Evolutionary conservation across 2,329 filamentous ascomycete species (phyloP).

Genomic region (Fusarium torulosum): DNA sequence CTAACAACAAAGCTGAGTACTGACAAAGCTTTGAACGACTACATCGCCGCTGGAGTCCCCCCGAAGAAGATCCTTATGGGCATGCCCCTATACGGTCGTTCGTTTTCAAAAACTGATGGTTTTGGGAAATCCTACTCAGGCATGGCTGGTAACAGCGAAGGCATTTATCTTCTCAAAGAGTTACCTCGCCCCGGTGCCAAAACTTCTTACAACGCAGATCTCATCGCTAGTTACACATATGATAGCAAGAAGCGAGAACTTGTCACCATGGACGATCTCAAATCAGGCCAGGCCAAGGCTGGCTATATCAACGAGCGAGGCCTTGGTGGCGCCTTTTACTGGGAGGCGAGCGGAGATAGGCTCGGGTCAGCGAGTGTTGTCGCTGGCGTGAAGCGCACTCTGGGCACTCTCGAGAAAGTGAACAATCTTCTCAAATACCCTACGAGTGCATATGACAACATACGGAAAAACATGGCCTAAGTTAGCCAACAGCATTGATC

Average conservation of each 20-base stretch:
- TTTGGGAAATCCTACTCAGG: slow-evolving; percentile 73
- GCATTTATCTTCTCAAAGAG: slow-evolving; percentile 79
- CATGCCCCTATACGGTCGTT: slow-evolving; percentile 83
- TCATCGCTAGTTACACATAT: slow-evolving; percentile 79
- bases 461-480: slow-evolving; percentile 56
- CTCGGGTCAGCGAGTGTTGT: slow-evolving; percentile 68
- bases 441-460: slow-evolving; percentile 69
- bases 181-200: slow-evolving; percentile 72
- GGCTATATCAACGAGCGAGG: slow-evolving; percentile 69
- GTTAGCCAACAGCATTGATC: neutral
- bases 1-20: slow-evolving; percentile 76
- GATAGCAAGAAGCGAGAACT: slow-evolving; percentile 69
- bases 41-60: slow-evolving; percentile 66
- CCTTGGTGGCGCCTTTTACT: slow-evolving; percentile 85
- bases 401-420: slow-evolving; percentile 63
- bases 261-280: slow-evolving; percentile 76
- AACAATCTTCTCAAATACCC: slow-evolving; percentile 69
- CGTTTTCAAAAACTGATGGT: slow-evolving; percentile 76
- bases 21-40: slow-evolving; percentile 69
- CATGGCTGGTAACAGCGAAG: slow-evolving; percentile 73
- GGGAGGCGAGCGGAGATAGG: slow-evolving; percentile 81
- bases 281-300: slow-evolving; percentile 71
- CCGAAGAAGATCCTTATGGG: slow-evolving; percentile 78
- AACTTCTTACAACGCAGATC: slow-evolving; percentile 67
- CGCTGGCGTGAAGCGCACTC: slow-evolving; percentile 58